phyloP scores from a whole-genome alignment of 108 stramenopile species.

The Conticribra guillardii region DNA sequence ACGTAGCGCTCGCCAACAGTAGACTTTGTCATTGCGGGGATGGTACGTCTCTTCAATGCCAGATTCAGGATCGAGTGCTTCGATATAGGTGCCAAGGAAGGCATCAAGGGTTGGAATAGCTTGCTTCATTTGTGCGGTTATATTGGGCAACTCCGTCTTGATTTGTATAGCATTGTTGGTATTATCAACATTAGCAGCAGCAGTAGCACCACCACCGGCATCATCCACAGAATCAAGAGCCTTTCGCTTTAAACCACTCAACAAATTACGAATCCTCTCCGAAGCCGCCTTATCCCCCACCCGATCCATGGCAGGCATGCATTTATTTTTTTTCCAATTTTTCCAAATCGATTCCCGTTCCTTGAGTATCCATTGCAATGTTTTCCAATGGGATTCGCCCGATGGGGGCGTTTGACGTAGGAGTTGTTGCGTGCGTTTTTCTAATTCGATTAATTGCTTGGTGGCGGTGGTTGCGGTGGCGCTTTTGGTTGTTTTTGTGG shows the following conservation, averaged over 20 bases:
- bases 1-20: slow-evolving; percentile 79
- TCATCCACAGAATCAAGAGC: background rate
- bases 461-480: slow-evolving; percentile 3
- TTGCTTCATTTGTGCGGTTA: slow-evolving; percentile 37
- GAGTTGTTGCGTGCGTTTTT: slow-evolving; percentile 54
- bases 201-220: too few relatives aligned
- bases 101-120: slow-evolving; percentile 44
- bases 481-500: slow-evolving; percentile 1
- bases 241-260: slow-evolving; percentile 28
- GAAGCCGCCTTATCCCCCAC: slow-evolving; percentile 3
- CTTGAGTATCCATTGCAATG: slow-evolving; percentile 51
- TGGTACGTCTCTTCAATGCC: slow-evolving; percentile 88
- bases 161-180: slow-evolving; percentile 24
- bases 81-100: slow-evolving; percentile 76
- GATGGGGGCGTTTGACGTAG: slow-evolving; percentile 13
- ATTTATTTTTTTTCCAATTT: slow-evolving; percentile 82
- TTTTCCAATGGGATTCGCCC: slow-evolving; percentile 10
- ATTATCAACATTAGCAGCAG: background rate
- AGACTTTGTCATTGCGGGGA: slow-evolving; percentile 75
- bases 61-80: slow-evolving; percentile 83
- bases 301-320: slow-evolving; percentile 48
- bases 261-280: slow-evolving; percentile 3
- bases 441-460: slow-evolving; percentile 37
- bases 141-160: slow-evolving; percentile 1
- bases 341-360: slow-evolving; percentile 69